These are phyloP conservation scores for Gossypioides kirkii DNA, from an alignment of 345 rosid genomes.

Conservation along the genomic window DNA sequence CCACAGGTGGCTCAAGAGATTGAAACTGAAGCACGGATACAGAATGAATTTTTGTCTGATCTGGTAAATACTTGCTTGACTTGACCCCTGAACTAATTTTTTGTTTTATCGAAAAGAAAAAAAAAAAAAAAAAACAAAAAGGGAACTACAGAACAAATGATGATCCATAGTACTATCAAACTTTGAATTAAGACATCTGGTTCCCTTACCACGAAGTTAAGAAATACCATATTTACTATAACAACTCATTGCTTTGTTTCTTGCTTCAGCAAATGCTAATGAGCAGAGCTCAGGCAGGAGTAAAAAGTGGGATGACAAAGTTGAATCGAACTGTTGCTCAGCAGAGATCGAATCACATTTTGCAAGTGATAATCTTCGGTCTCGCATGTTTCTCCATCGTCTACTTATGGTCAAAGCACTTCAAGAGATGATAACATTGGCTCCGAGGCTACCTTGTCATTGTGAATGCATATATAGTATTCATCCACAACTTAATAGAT, in stretches of 20 bases:
- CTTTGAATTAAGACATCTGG: neutral
- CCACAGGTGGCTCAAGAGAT: slow-evolving; percentile 36
- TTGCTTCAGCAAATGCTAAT: slow-evolving; percentile 12
- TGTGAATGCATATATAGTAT: neutral
- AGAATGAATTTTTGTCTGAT: slow-evolving; percentile 23
- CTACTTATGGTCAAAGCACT: slow-evolving; percentile 14
- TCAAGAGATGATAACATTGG: slow-evolving; percentile 4
- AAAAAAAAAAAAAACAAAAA: neutral
- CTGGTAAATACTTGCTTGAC: neutral
- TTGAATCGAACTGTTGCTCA: slow-evolving; percentile 7
- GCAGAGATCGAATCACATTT: slow-evolving; percentile 13
- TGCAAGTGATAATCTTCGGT: slow-evolving; percentile 12
- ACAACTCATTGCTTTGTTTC: neutral
- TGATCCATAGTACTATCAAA: neutral
- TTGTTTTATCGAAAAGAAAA: neutral
- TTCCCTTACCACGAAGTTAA: neutral
- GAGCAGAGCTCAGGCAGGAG: slow-evolving; percentile 16
- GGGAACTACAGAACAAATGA: neutral
- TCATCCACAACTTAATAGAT: neutral
- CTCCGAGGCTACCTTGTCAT: neutral
- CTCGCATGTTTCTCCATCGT: slow-evolving; percentile 2
- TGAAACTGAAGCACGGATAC: slow-evolving; percentile 30
- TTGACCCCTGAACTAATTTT: neutral
- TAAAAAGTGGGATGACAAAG: slow-evolving; percentile 12
- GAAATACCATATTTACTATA: neutral